Base-by-base conservation (phyloP, 169 alveolate genomes). In the Eimeria acervulina region DNA sequence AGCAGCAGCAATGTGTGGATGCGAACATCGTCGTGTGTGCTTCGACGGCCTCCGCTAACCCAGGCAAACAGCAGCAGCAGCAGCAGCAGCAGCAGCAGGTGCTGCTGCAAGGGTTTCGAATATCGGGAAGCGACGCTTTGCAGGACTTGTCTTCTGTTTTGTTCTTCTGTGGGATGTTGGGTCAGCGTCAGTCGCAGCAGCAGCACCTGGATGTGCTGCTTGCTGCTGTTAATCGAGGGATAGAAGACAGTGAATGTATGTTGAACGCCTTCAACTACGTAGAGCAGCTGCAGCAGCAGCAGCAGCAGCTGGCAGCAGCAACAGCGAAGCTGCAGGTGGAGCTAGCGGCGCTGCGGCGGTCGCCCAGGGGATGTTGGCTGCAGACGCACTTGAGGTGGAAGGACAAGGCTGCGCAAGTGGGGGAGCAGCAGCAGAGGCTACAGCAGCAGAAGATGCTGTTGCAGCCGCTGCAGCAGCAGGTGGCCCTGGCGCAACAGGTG, bases 211-310 rank as follows among this genome's bases (percentile, higher is more conserved):
- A 81, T 17, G 44, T 81, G 63, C 68, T 81, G 42, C 90, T 81
- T 47, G 90, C 90, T 47, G 90, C 90, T 36, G 90, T 81, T 2
- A 81, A 81, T n/a, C 68, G 90, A 23, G 95, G 83, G 72, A 74
- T 96, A 81, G 95, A 95, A 40, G 97, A 96, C 70, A 91, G 96
- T 6, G 97, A 96, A 74, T 95, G 96, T 70, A 96, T 96, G 97
- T 84, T 96, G 36, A 96, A 95, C 23, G 97, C 97, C 28, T 96
- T 96, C 17, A 93, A 80, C 74, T 72, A 95, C 23, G 87, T 96
- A 21, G 97, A 96, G 90, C 93, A 95, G 72, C 76, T 96, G 93
- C 81, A 51, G 47, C 95, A 91, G 83, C 78, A 72, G 68, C 81
- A 90, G 80, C 95, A 90, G 80, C 95, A 90, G 61, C 90, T 81